Base-by-base conservation (phyloP, 768 basidiomycete species). In the Exsudoporus frostii region DNA sequence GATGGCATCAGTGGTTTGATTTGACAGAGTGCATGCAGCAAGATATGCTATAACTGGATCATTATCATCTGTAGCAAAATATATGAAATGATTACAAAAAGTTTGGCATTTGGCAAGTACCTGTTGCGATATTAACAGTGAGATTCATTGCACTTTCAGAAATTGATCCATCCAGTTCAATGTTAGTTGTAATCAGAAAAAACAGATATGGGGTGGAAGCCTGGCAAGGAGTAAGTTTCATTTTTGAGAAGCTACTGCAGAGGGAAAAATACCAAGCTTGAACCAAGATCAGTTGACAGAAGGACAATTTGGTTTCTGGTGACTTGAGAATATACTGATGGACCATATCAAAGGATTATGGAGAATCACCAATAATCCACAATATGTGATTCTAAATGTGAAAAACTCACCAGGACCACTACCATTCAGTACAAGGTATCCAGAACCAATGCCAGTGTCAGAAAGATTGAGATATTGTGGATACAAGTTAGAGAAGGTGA, bases 121-220 rank as follows among this genome's bases (percentile, higher is more conserved):
- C 22, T 33, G 9, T 1, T 48, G 49, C 42, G 37, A 44, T 24
- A 0, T 45, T 39, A 15, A 54, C 19, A 41, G 14, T 43, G 2
- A 46, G 7, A 29, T 20, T 7, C 5, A 11, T 20, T 6, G 25
- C 14, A 20, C 15, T 47, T 0, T 37, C 32, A 6, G 2, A 0
- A 38, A 38, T 9, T 39, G 54, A 50, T 15, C 6, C 19, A 24
- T 62, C 41, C 15, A 53, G 10, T 20, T 60, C 29, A 20, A 60
- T 4, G 43, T 27, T 22, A 8, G 61, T 54, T 33, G 61, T 59
- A 1, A 53, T 41, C 1, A 59, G 33, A 30, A 63, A 61, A 3
- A 51, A 55, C 0, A 60, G 24, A 9, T 48, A 51, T 24, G 27
- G 4, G 30, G 29, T 30, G 10, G 11, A 5, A 10, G 8, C 4